Percentiles rank a stretch among this genome's conserved stretches.
These are phyloP conservation scores for Phytopythium ostracodes DNA, from an alignment of 352 stramenopile species.

Conservation along the genomic window DNA sequence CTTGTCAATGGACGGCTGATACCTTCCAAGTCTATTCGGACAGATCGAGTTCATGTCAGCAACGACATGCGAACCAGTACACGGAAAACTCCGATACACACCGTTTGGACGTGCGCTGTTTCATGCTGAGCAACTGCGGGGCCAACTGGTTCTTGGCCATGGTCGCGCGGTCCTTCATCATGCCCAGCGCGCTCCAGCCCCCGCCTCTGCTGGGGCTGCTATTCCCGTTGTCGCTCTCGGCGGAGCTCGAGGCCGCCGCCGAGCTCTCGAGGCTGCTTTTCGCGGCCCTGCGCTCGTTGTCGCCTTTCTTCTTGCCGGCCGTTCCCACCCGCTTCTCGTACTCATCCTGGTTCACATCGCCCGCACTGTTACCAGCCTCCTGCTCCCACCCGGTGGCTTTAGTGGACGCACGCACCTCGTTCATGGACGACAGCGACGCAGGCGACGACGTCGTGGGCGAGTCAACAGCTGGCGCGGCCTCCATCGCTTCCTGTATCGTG, in stretches of 20 bases:
- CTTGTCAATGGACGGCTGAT: slow-evolving; percentile 72
- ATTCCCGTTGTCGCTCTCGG: background rate
- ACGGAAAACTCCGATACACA: no score
- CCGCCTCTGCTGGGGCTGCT: slow-evolving; percentile 7
- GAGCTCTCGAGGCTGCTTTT: background rate
- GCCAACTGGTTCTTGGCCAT: slow-evolving; percentile 50
- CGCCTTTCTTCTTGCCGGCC: background rate
- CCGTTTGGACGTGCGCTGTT: slow-evolving; percentile 50
- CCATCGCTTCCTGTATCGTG: background rate
- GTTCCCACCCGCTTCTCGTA: background rate
- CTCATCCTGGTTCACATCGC: background rate
- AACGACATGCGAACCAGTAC: no score
- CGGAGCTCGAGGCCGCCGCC: background rate
- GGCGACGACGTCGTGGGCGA: slow-evolving; percentile 20
- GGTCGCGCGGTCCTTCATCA: slow-evolving; percentile 50
- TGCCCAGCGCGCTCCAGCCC: slow-evolving; percentile 29
- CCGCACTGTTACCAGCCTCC: background rate
- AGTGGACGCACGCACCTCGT: slow-evolving; percentile 22
- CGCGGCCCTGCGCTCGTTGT: background rate
- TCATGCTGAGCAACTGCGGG: slow-evolving; percentile 50
- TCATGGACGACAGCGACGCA: slow-evolving; percentile 24
- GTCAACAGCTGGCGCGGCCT: background rate
- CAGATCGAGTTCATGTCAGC: background rate
- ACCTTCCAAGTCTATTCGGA: slow-evolving; percentile 47
- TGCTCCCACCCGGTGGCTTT: no score